Conservation (phyloP, 257 asterid species). For the Fraxinus anomala region DNA sequence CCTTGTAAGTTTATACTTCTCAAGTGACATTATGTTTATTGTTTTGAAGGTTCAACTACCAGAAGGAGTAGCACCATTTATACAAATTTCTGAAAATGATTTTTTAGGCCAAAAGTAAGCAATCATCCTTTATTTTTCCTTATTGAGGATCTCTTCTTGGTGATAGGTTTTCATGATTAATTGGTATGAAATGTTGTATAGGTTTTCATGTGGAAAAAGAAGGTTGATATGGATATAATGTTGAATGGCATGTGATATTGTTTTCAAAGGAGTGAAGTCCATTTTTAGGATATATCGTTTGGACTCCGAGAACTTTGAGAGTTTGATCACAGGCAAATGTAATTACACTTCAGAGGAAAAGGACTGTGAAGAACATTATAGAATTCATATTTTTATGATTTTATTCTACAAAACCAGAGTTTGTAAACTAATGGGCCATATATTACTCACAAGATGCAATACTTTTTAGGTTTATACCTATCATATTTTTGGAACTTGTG, state of each 20-base stretch:
- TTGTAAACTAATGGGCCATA: background rate
- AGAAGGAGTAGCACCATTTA: slow-evolving; percentile 58
- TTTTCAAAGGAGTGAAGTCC: background rate
- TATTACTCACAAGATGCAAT: background rate
- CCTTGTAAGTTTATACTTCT: slow-evolving; percentile 9
- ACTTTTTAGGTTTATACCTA: background rate
- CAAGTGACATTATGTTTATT: slow-evolving; percentile 32
- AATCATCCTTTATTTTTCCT: slow-evolving; percentile 19
- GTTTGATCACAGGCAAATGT: background rate
- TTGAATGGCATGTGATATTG: background rate
- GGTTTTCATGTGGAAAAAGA: background rate
- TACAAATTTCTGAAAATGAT: slow-evolving; percentile 56
- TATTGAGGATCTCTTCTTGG: background rate
- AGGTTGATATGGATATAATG: background rate
- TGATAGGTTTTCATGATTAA: background rate
- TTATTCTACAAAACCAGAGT: background rate
- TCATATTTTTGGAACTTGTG: background rate
- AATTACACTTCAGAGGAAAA: slow-evolving; percentile 2
- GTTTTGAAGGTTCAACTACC: slow-evolving; percentile 55
- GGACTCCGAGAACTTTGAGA: background rate
- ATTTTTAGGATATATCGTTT: background rate
- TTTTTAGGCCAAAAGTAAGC: slow-evolving; percentile 63
- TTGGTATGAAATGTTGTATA: slow-evolving; percentile 1
- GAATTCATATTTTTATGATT: slow-evolving; percentile 14
- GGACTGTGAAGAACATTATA: slow-evolving; percentile 10